Percentiles rank a stretch among this genome's conserved stretches.
Conservation (phyloP, 116 monocot species). For the Posidonia oceanica region DNA sequence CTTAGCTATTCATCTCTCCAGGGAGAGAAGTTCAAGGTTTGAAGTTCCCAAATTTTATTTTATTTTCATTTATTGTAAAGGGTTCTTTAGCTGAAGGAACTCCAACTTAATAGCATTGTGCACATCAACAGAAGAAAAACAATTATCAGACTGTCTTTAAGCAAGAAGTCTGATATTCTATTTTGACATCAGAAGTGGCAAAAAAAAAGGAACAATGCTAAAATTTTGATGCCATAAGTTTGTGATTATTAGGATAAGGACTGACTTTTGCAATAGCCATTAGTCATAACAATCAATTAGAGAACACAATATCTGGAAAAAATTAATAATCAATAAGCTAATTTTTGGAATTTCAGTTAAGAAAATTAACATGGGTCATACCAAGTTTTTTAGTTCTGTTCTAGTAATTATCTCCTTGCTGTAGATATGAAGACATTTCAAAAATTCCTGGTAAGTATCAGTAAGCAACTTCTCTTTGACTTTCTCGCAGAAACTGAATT, state of each 20-base stretch:
- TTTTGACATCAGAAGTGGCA: too few relatives aligned
- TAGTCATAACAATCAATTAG: neutral
- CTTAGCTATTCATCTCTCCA: too few relatives aligned
- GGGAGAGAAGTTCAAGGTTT: too few relatives aligned
- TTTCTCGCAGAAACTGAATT: slow-evolving; percentile 64
- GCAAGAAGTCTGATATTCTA: too few relatives aligned
- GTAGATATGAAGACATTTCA: slow-evolving; percentile 80
- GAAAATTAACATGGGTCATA: neutral
- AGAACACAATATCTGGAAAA: neutral
- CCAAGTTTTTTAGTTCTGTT: slow-evolving; percentile 60
- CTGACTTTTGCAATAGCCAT: too few relatives aligned
- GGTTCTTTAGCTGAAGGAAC: neutral
- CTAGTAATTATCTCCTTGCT: slow-evolving; percentile 73
- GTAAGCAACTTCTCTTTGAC: slow-evolving; percentile 67
- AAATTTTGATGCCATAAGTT: too few relatives aligned
- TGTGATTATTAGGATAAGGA: too few relatives aligned
- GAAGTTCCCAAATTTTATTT: neutral
- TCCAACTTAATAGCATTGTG: too few relatives aligned
- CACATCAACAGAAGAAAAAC: too few relatives aligned
- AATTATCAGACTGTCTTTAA: too few relatives aligned
- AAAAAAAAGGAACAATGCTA: too few relatives aligned
- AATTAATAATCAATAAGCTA: neutral
- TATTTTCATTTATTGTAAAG: neutral
- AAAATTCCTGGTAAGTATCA: slow-evolving; percentile 64
- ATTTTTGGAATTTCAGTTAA: neutral